These are phyloP conservation scores for Coleophoma cylindrospora DNA, from an alignment of 2,329 filamentous ascomycete genomes.

Conservation along the genomic window DNA sequence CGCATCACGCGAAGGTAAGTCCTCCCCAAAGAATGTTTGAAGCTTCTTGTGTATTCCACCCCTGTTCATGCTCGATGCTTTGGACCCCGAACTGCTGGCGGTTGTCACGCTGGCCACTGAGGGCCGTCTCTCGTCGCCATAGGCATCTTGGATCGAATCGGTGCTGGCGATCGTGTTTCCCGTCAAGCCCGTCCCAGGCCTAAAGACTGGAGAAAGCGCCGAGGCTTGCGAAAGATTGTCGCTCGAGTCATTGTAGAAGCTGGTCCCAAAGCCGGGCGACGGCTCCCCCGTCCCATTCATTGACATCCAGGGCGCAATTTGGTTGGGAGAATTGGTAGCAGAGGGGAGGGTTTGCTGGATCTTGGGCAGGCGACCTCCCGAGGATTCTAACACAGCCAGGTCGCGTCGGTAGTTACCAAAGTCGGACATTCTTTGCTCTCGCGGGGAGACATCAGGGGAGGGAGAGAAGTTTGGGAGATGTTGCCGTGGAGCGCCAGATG, in stretches of 20 bases:
- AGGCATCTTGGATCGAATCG: constrained; percentile 57
- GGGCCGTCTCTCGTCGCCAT: constrained; percentile 71
- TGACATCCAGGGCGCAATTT: constrained; percentile 53
- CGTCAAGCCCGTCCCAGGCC: constrained; percentile 39
- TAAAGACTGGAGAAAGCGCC: constrained; percentile 68
- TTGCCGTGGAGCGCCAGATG: constrained; percentile 18
- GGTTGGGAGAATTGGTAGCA: constrained; percentile 43
- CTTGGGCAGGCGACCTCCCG: constrained; percentile 50
- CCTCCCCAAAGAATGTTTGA: constrained; percentile 89
- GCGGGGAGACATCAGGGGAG: constrained; percentile 27
- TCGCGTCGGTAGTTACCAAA: constrained; percentile 69
- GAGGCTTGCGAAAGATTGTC: constrained; percentile 63
- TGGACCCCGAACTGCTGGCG: constrained; percentile 80
- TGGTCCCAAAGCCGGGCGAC: constrained; percentile 38
- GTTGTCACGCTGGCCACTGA: constrained; percentile 86
- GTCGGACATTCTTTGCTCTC: constrained; percentile 37
- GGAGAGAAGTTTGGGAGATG: constrained; percentile 11
- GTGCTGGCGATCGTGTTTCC: constrained; percentile 45
- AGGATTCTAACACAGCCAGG: constrained; percentile 61
- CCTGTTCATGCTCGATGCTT: constrained; percentile 62
- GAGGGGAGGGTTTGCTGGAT: constrained; percentile 52
- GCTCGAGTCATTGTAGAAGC: constrained; percentile 70
- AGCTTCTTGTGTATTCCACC: constrained; percentile 73
- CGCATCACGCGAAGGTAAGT: constrained; percentile 69
- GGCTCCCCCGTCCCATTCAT: constrained; percentile 17